Base-by-base conservation (phyloP, 805 yeast genomes). In the Zygotorulaspora chibaensis region DNA sequence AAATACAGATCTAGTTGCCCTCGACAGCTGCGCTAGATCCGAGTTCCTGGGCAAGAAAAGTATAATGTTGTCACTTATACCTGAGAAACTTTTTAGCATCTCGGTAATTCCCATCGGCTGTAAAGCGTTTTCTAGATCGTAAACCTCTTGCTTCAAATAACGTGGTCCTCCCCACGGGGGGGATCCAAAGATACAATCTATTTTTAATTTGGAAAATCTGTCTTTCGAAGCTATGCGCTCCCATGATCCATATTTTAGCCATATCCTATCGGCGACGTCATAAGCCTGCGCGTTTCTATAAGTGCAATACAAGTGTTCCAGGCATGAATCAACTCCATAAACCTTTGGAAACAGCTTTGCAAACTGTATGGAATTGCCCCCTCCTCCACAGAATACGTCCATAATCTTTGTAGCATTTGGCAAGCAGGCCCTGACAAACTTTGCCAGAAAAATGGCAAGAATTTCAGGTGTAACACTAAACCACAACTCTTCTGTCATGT, bases 151-250 rank as follows among this genome's bases (percentile, higher is more conserved):
- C 18, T 62, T 55, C 40, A 67, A 65, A 61, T 86, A 87, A 2
- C 65, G 59, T 0, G 87, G 84, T 0, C 96, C 95, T 28, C 93
- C 95, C 95, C 95, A 87, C 0, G 95, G 95, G 1, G 95, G 95
- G 1, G 91, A 83, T n/a, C 80, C 74, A 65, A 84, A 86, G 8
- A 79, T 71, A 41, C 81, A 69, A 47, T 62, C 61, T 13, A 57
- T 45, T 12, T 53, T 53, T 3, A 62, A 46, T 8, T 55, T 51
- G 8, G 49, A 43, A 25, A 59, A 52, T 20, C 50, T 51, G 1
- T 48, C 47, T 28, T 50, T 52, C 18, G 51, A 48, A 7, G 55
- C 51, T 5, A 59, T 40, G 15, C 59, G 57, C 5, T 55, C 50
- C 73, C 74, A 83, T 49, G 80, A 82, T 2, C 79, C 80, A 26